phyloP scores from a whole-genome alignment of 345 rosid genomes.

The Chamaenerion angustifolium region DNA sequence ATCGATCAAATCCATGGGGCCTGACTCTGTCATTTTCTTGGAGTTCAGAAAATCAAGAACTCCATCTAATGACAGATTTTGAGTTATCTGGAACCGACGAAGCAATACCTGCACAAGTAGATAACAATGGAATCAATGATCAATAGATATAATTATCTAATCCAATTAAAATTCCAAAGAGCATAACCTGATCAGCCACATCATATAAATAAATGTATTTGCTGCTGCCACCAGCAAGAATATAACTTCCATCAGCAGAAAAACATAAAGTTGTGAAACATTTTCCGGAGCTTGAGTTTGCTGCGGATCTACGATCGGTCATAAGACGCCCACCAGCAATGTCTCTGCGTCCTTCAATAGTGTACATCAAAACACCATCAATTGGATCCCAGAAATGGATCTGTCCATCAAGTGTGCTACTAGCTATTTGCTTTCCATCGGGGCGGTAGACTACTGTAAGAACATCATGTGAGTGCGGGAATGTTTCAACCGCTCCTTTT shows the following conservation, averaged over 20 bases:
- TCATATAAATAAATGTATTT: slow-evolving; percentile 96
- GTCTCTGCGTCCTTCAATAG: slow-evolving; percentile 95
- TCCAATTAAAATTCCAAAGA: neutral
- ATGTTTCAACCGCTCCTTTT: slow-evolving; percentile 79
- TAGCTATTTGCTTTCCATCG: slow-evolving; percentile 88
- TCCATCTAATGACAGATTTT: slow-evolving; percentile 79
- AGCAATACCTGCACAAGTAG: slow-evolving; percentile 50
- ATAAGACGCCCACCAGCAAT: slow-evolving; percentile 85
- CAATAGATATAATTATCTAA: neutral
- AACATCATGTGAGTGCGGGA: slow-evolving; percentile 84
- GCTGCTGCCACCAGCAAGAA: slow-evolving; percentile 90
- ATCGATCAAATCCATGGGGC: slow-evolving; percentile 85
- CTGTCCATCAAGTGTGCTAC: slow-evolving; percentile 84
- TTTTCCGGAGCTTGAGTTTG: slow-evolving; percentile 90
- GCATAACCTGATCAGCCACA: slow-evolving; percentile 73
- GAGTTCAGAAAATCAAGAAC: slow-evolving; percentile 90
- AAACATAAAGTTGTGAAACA: slow-evolving; percentile 83
- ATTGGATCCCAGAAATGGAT: slow-evolving; percentile 96
- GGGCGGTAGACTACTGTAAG: slow-evolving; percentile 82
- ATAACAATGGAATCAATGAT: neutral
- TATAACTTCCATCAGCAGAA: slow-evolving; percentile 92
- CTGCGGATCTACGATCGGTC: slow-evolving; percentile 88
- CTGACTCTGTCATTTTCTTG: slow-evolving; percentile 91
- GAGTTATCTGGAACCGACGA: slow-evolving; percentile 74
- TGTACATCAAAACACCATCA: slow-evolving; percentile 75